phyloP scores from a whole-genome alignment of 441 rosid species.

The Melastoma candidum region DNA sequence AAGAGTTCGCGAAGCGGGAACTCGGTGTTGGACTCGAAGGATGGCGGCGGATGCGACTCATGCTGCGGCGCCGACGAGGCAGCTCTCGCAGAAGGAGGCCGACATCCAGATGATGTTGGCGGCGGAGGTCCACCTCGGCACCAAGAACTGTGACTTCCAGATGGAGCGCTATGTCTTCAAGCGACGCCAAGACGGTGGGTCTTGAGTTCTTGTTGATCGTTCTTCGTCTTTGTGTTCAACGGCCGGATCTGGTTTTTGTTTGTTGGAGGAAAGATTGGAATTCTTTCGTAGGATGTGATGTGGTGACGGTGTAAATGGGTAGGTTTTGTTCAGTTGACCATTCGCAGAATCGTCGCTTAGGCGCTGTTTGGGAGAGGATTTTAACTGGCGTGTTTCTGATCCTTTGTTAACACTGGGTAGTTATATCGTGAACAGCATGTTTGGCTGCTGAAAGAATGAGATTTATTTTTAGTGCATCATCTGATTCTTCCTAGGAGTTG shows the following conservation, averaged over 20 bases:
- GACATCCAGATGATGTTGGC: slow-evolving; percentile 61
- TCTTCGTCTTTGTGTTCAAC: background rate
- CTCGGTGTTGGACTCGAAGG: slow-evolving; percentile 8
- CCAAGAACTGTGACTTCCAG: slow-evolving; percentile 83
- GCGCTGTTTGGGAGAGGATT: too few species aligned
- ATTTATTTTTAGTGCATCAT: too few species aligned
- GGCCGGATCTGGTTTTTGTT: too few species aligned
- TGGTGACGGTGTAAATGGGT: too few species aligned
- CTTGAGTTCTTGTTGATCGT: background rate
- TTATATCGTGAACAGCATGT: too few species aligned
- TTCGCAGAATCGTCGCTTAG: too few species aligned
- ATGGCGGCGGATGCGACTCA: slow-evolving; percentile 26
- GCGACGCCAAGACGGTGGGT: slow-evolving; percentile 76
- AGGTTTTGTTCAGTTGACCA: too few species aligned
- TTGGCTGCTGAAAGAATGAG: too few species aligned
- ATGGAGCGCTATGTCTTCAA: slow-evolving; percentile 96
- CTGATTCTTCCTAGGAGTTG: background rate
- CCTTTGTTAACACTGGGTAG: too few species aligned
- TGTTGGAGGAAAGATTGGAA: too few species aligned
- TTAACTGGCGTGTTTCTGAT: too few species aligned
- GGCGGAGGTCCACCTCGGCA: slow-evolving; percentile 84
- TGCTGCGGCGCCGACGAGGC: slow-evolving; percentile 29
- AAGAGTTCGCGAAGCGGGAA: background rate
- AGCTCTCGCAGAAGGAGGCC: slow-evolving; percentile 55
- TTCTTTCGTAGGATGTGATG: too few species aligned